A percentile compares a stretch with the other conserved stretches of the same genome.
These are phyloP conservation scores for Flaveria bidentis DNA, from an alignment of 129 eudicot species.

Conservation along the genomic window DNA sequence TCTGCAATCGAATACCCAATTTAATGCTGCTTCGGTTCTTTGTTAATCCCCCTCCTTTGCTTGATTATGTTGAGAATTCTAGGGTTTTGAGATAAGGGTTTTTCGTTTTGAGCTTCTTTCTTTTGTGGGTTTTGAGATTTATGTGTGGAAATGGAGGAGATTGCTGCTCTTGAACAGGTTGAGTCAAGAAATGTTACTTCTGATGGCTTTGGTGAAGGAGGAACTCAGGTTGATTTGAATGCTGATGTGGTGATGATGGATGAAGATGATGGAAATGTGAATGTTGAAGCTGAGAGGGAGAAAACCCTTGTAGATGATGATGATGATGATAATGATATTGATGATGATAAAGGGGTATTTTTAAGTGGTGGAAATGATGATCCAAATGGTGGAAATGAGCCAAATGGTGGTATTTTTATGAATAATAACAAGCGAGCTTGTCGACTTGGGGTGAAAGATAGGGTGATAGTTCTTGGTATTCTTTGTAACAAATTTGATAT, in stretches of 20 bases:
- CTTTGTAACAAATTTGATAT: not conserved
- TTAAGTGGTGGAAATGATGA: no score
- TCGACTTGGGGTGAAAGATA: not conserved
- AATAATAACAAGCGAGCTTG: no score
- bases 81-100: constrained; percentile 39
- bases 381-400: not conserved
- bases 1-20: no score
- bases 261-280: constrained; percentile 11
- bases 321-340: not conserved
- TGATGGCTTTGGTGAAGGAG: constrained; percentile 13
- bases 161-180: constrained; percentile 7
- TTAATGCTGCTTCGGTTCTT: no score
- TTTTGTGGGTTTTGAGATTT: constrained; percentile 17
- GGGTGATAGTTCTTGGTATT: constrained; percentile 32
- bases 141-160: constrained; percentile 23
- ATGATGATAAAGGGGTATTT: not conserved
- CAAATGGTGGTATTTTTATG: constrained; percentile 8
- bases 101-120: constrained; percentile 6
- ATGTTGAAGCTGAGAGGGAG: not conserved
- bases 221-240: constrained; percentile 26
- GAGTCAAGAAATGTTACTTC: constrained; percentile 9
- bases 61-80: not conserved
- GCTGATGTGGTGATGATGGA: constrained; percentile 19
- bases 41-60: not conserved
- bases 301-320: not conserved